Percentiles rank a stretch among this genome's conserved stretches.
phyloP scores from a whole-genome alignment of 352 stramenopile genomes.

The Thalassiosira exigua region DNA sequence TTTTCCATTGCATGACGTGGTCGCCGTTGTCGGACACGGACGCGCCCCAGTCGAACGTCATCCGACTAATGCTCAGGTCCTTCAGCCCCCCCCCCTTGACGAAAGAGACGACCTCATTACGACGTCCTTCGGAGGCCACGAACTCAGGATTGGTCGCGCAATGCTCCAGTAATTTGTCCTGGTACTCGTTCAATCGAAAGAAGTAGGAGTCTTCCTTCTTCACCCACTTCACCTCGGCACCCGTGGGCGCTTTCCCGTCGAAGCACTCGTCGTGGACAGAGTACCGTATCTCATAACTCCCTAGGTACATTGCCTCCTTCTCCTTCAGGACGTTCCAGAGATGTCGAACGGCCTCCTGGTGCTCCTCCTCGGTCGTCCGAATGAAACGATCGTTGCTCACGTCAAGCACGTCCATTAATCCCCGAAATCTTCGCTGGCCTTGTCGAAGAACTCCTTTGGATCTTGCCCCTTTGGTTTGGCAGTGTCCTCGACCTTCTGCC shows the following conservation, averaged over 20 bases:
- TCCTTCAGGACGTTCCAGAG: conserved; percentile 92
- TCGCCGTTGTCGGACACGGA: conserved; percentile 87
- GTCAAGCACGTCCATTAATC: conserved; percentile 90
- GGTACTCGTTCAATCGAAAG: conserved; percentile 94
- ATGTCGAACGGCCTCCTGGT: conserved; percentile 90
- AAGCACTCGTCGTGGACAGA: conserved; percentile 98
- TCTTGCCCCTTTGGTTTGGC: conserved; percentile 87
- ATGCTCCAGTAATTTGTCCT: conserved; percentile 91
- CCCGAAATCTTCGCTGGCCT: conserved; percentile 90
- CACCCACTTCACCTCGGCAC: conserved; percentile 93
- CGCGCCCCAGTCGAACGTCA: conserved; percentile 97
- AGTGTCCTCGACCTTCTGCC: conserved; percentile 94
- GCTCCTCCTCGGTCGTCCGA: conserved; percentile 93
- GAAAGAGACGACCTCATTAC: conserved; percentile 92
- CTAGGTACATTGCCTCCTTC: conserved; percentile 96
- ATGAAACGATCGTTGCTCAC: conserved; percentile 96
- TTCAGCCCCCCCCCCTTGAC: conserved; percentile 91
- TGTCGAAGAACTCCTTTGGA: conserved; percentile 92
- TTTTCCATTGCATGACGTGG: conserved; percentile 98
- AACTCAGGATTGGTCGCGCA: conserved; percentile 88
- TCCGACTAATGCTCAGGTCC: conserved; percentile 96
- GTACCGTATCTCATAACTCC: conserved; percentile 98
- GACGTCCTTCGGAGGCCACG: conserved; percentile 89
- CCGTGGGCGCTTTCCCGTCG: conserved; percentile 90
- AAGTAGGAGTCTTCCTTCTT: conserved; percentile 98